Evolutionary conservation across 257 asterid species (phyloP).

Genomic region (Thymus quinquecostatus): DNA sequence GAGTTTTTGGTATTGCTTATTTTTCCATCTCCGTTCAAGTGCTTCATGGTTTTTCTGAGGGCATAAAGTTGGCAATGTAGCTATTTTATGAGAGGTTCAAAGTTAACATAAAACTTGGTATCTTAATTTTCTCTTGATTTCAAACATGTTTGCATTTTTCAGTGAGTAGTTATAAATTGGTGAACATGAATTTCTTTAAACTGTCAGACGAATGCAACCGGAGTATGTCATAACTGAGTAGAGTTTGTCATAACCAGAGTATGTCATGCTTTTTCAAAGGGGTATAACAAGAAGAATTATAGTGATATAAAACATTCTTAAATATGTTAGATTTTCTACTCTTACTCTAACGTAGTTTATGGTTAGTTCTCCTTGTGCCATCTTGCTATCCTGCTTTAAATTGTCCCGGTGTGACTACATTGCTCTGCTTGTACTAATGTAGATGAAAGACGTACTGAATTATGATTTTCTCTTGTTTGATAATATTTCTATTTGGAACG

Average conservation of each 20-base stretch:
- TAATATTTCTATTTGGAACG: background rate
- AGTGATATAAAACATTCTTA: background rate
- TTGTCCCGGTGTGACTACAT: constrained; percentile 5
- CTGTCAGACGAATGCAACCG: background rate
- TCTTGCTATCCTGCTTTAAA: background rate
- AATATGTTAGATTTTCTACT: background rate
- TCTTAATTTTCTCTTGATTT: background rate
- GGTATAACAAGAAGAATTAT: background rate
- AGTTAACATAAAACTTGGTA: constrained; percentile 2
- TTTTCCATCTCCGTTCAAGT: background rate
- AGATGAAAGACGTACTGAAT: constrained; percentile 21
- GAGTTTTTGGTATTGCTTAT: background rate
- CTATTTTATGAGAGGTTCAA: background rate
- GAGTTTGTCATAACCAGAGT: background rate
- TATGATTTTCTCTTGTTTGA: background rate
- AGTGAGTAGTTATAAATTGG: constrained; percentile 11
- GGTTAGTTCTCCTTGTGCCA: background rate
- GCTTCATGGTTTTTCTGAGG: background rate
- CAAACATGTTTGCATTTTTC: background rate
- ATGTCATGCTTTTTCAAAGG: too few relatives aligned
- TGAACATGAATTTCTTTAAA: background rate
- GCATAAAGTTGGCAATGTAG: background rate
- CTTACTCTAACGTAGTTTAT: background rate
- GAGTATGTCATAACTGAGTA: background rate
- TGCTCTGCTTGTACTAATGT: background rate